These are phyloP conservation scores for Pyricularia sp. DNA, from an alignment of 2,329 filamentous ascomycete genomes.

Conservation along the genomic window DNA sequence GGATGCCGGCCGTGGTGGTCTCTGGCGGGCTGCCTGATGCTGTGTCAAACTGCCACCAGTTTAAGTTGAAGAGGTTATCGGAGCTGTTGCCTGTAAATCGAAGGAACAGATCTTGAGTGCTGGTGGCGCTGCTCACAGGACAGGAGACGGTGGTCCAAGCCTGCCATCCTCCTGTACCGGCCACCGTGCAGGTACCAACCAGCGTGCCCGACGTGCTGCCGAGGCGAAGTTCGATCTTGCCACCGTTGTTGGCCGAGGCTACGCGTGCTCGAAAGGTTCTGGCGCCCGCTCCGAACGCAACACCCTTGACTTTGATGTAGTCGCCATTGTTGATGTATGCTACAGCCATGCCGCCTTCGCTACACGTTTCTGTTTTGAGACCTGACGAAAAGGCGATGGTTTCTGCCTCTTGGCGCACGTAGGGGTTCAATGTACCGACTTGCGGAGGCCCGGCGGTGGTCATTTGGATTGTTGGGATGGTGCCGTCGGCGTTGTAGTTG, in stretches of 20 bases:
- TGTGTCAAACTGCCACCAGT: background rate
- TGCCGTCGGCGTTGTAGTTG: conserved; percentile 18
- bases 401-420: conserved; percentile 17
- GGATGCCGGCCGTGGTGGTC: too few relatives aligned
- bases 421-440: conserved; percentile 15
- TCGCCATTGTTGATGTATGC: conserved; percentile 18
- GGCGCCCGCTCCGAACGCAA: conserved; percentile 17
- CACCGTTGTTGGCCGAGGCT: conserved; percentile 15
- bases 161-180: conserved; percentile 19
- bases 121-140: background rate
- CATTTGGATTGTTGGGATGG: conserved; percentile 19
- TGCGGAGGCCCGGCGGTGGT: conserved; percentile 17
- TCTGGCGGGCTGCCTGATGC: too few relatives aligned
- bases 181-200: conserved; percentile 16
- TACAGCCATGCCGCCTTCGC: conserved; percentile 17
- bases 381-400: conserved; percentile 17
- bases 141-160: conserved; percentile 3
- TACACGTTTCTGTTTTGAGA: background rate
- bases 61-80: background rate
- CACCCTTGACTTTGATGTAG: conserved; percentile 22
- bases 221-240: conserved; percentile 19
- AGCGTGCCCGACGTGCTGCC: conserved; percentile 16
- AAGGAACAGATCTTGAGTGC: background rate
- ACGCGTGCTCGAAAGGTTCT: conserved; percentile 16
- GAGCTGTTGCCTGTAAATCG: background rate